Evolutionary conservation across 1,284 basidiomycete species (phyloP), one percentile per base, ranked within the genome.

Genomic region (Irpex lacteus): DNA sequence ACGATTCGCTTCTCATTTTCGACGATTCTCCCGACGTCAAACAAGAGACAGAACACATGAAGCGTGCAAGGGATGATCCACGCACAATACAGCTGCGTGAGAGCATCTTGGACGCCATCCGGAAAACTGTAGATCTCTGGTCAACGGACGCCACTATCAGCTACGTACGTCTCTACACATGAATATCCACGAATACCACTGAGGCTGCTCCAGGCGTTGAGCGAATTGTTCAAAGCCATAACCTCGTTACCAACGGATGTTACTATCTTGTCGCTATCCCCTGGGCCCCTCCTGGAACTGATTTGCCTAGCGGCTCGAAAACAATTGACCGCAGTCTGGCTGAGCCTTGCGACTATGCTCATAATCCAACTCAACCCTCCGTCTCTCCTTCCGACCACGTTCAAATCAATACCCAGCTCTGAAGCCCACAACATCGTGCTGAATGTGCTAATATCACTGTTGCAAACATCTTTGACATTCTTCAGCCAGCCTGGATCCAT

Each of bases 271-370:
- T 92, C 94, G 0, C 80, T 96, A 0, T 87, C 91, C 1, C 84
- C 94, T 1, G 87, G 85, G 2, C 93, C 94, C 0, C 77, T 97
- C 1, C 80, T 97, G 13, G 85, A 88, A 66, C 79, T 95, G 19
- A 88, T 96, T 19, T 94, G 91, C 66, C 73, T 85, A 13, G 94
- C 94, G 0, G 83, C 88, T 2, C 87, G 90, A 69, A 81, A 87
- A 37, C 87, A 90, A 65, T 80, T 93, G 6, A 94, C 90, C 0
- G 91, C 90, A 0, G 84, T 92, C 1, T 97, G 95, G 95, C 81
- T 96, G 8, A 86, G 87, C 9, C 80, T 96, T 0, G 90, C 92
- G 3, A 85, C 87, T 6, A 92, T 92, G 69, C 81, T 96, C 19
- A 83, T 92, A 60, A 84, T 87, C 11, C 91, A 95, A 67, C 82